Evolutionary conservation across 192 early-diverging fungal genomes (phyloP).

Genomic region (Rhizophagus prolifer): DNA sequence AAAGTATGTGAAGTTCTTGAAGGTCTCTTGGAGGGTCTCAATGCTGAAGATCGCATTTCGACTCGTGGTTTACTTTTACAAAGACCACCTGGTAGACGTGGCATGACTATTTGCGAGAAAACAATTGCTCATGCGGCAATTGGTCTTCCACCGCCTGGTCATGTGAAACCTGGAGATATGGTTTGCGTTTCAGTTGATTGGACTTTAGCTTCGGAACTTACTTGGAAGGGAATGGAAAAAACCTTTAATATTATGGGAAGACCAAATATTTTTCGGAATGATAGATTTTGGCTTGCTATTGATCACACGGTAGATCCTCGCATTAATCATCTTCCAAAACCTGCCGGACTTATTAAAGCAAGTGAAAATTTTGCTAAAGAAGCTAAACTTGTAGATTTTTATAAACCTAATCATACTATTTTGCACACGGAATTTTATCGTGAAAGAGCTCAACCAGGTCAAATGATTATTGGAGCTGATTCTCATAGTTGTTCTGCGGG

Average conservation of each 20-base stretch:
- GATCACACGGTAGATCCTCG: constrained; percentile 79
- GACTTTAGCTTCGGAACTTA: constrained; percentile 79
- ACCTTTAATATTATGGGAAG: constrained; percentile 77
- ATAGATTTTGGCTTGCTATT: constrained; percentile 80
- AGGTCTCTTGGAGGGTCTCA: constrained; percentile 59
- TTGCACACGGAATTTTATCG: constrained; percentile 85
- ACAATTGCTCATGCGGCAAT: constrained; percentile 76
- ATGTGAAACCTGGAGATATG: constrained; percentile 77
- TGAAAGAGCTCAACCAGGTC: constrained; percentile 77
- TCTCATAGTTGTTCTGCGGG: constrained; percentile 83
- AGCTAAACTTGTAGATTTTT: constrained; percentile 68
- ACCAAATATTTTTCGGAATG: constrained; percentile 72
- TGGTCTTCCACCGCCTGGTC: constrained; percentile 61
- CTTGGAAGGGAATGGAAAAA: constrained; percentile 88
- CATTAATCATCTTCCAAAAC: constrained; percentile 71
- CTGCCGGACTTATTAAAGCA: constrained; percentile 63
- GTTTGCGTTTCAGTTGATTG: constrained; percentile 80
- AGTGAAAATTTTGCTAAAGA: constrained; percentile 69
- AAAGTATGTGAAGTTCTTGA: constrained; percentile 76
- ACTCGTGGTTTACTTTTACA: constrained; percentile 39
- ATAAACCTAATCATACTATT: constrained; percentile 77
- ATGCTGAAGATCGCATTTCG: constrained; percentile 36
- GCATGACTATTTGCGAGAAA: constrained; percentile 77
- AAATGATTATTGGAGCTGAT: constrained; percentile 79
- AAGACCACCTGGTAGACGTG: constrained; percentile 58